phyloP scores from a whole-genome alignment of 2,329 filamentous ascomycete genomes.

The Coniochaeta pulveracea region DNA sequence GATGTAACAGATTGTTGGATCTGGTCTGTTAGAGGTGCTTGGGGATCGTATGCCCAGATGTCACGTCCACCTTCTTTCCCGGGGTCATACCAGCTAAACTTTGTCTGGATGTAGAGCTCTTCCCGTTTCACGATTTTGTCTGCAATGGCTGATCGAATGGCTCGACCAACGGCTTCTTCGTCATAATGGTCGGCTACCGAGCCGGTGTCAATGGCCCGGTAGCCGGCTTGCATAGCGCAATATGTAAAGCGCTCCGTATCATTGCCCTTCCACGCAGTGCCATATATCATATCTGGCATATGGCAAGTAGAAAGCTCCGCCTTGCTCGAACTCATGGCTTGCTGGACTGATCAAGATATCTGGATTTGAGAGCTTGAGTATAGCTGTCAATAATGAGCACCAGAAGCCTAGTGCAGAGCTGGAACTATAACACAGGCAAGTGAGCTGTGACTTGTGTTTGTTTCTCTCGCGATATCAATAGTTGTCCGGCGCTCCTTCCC shows the following conservation, averaged over 20 bases:
- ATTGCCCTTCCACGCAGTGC: slow-evolving; percentile 75
- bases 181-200: slow-evolving; percentile 70
- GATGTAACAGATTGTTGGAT: slow-evolving; percentile 55
- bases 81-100: slow-evolving; percentile 59
- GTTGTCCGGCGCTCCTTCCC: no score
- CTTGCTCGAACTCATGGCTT: background rate
- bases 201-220: slow-evolving; percentile 66
- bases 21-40: slow-evolving; percentile 36
- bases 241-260: slow-evolving; percentile 56
- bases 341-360: background rate
- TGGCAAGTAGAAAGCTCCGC: no score
- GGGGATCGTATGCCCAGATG: slow-evolving; percentile 43
- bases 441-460: no score
- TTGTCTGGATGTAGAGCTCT: slow-evolving; percentile 70
- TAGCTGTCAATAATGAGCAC: background rate
- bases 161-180: slow-evolving; percentile 59
- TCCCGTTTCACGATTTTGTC: slow-evolving; percentile 41
- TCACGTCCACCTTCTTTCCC: slow-evolving; percentile 44
- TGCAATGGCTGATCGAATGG: slow-evolving; percentile 47
- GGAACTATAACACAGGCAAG: no score
- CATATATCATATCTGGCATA: slow-evolving; percentile 55
- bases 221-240: slow-evolving; percentile 55
- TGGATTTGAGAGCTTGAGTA: background rate
- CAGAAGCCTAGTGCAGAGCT: no score
- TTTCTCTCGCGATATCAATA: no score